Evolutionary conservation across 2,329 filamentous ascomycete species (phyloP).

Genomic region (Acephala macrosclerotiorum): DNA sequence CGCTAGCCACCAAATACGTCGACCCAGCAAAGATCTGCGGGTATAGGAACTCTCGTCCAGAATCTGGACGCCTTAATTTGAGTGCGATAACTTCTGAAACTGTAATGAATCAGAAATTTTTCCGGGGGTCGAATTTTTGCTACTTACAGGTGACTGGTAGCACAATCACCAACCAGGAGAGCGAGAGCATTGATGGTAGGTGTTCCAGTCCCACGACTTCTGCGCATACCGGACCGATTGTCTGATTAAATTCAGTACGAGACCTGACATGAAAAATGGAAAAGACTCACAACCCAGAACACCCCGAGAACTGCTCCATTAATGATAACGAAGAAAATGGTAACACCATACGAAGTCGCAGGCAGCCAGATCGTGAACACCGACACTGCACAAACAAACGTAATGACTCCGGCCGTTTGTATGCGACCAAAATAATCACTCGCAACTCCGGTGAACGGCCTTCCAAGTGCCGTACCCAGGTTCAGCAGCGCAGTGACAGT

Average conservation of each 20-base stretch:
- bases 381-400: constrained; percentile 48
- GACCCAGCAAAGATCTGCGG: too few relatives aligned
- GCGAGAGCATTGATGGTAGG: too few relatives aligned
- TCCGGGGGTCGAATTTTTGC: too few relatives aligned
- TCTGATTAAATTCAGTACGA: not conserved
- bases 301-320: constrained; percentile 54
- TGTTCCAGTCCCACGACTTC: not conserved
- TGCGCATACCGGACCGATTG: not conserved
- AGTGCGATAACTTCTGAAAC: too few relatives aligned
- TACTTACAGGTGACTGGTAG: too few relatives aligned
- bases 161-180: too few relatives aligned
- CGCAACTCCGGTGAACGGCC: constrained; percentile 53
- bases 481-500: constrained; percentile 53
- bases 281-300: constrained; percentile 52
- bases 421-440: constrained; percentile 54
- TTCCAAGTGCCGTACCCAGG: constrained; percentile 54
- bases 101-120: too few relatives aligned
- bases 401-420: constrained; percentile 49
- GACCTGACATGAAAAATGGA: not conserved
- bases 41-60: too few relatives aligned
- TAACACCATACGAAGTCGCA: constrained; percentile 49
- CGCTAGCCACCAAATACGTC: too few relatives aligned
- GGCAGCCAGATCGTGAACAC: constrained; percentile 56
- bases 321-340: constrained; percentile 52
- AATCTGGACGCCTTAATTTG: too few relatives aligned